Evolutionary conservation across 1,139 yeast genomes (phyloP), one percentile per base, ranked within the genome.

Genomic region (Scheffersomyces insectosa): DNA sequence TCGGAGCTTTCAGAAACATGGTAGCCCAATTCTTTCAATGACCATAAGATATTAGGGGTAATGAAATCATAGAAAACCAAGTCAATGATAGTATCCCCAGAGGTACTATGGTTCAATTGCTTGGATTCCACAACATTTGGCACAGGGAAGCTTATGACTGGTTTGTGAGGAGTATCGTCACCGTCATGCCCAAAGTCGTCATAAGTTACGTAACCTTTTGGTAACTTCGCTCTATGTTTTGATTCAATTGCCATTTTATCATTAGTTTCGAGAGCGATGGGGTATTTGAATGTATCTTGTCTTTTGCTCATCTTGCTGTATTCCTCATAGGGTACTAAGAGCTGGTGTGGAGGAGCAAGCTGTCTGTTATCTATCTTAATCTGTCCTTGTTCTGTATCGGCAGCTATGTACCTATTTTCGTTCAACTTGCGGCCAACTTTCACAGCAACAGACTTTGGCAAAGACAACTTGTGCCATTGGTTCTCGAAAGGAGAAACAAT

Each of bases 111-210:
- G 5, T 53, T 42, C 15, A 65, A 46, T 42, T 65, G 64, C 10
- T 51, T 57, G 1, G 84, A 65, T 54, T 82, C 85, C 13, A 91
- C 81, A 5, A 88, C 95, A 54, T 88, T 89, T 3, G 97, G 96
- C 4, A 88, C 71, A 4, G 77, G 77, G 57, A 75, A 84, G 46
- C 75, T 70, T 0, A 72, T 70, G 43, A 85, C 77, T 1, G 86
- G 77, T 43, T 70, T 73, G 63, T 93, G 99, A 1, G 77, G 69
- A 0, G 96, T 89, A 57, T 93, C 98, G 59, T 93, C 99, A 12
- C 99, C 99, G 49, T 81, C 82, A 47, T 70, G 63, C 0, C 97
- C 98, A 54, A 78, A 75, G 56, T 90, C 98, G 60, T 93, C 99
- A 40, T 67, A 59, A 0, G 99, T 90, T 0, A 82, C 83, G 55